Evolutionary conservation across 2,329 filamentous ascomycete species (phyloP), one percentile per base, ranked within the genome.

Genomic region (Whalleya microplaca): DNA sequence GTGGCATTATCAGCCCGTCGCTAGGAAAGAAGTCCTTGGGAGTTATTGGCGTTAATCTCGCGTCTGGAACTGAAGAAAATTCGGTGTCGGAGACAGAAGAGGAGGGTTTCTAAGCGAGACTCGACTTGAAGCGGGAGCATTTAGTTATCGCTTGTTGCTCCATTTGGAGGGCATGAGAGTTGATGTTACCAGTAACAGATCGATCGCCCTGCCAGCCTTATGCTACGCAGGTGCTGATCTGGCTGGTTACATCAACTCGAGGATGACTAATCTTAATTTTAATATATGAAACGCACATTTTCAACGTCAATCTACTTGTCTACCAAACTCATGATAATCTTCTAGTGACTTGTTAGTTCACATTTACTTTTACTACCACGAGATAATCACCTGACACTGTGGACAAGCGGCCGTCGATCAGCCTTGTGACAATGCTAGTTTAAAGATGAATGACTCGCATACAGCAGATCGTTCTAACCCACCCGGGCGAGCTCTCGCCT

Each of bases 261-360:
- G 59, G 64, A 63, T 64, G 65, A 52, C 55, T 68, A 69, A 68
- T 68, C 41, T 51, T 69, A 68, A 69, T 69, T 64, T 49, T 62
- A 68, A 66, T 64, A 62, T 54, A 63, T 58, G 55, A 60, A 65
- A 55, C 50, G 55, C 48, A 61, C 32, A 53, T 62, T 53, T 60
- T 56, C 21, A 51, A 41, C 41, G 55, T 19, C 20, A 48, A 52
- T 45, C 52, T 21, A 20, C 21, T 51, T 18, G 2, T 55, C 37
- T 48, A 40, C 9, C 2, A 16, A 23, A 27, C 6, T 14, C 3
- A 14, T 14, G 3, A 37, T 37, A 3, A 37, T 37, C 14, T 12
- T 37, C 14, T 16, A 12, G 32, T 14, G 32, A 37, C 7, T 16
- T 37, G 9, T 27, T 27, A 27, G 23, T 27, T 9, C 23, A 9